Evolutionary conservation across 768 basidiomycete genomes (phyloP).

Genomic region (Chiua virens): DNA sequence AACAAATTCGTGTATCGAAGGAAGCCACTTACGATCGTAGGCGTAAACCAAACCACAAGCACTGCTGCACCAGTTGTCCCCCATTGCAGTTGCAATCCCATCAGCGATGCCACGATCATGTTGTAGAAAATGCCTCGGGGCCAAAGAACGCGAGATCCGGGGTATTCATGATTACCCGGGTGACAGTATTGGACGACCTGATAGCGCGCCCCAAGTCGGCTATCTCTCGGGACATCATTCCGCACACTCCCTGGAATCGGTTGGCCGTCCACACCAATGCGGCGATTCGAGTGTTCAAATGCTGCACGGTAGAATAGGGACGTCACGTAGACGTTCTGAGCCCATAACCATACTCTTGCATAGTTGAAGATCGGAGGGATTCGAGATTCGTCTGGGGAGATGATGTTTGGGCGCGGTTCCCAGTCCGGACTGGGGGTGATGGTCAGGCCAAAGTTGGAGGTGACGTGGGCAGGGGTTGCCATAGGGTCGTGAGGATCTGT

Average conservation of each 20-base stretch:
- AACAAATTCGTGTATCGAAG: too few species aligned
- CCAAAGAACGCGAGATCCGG: conserved; percentile 7
- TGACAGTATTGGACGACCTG: conserved; percentile 25
- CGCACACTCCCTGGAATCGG: neutral
- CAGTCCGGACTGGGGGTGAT: conserved; percentile 9
- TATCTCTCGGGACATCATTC: conserved; percentile 6
- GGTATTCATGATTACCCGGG: neutral
- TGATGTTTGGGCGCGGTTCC: neutral
- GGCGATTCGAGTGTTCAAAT: conserved; percentile 1
- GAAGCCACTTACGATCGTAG: conserved; percentile 24
- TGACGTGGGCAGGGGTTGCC: neutral
- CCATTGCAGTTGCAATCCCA: conserved; percentile 34
- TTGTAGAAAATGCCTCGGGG: conserved; percentile 22
- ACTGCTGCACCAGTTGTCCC: conserved; percentile 30
- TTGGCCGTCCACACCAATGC: conserved; percentile 2
- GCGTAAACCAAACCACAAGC: conserved; percentile 29
- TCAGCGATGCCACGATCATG: conserved; percentile 29
- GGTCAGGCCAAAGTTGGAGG: conserved; percentile 13
- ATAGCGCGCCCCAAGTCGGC: conserved; percentile 16
- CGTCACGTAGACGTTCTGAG: conserved; percentile 12
- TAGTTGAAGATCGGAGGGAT: conserved; percentile 29
- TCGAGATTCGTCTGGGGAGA: conserved; percentile 24
- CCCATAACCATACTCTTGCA: conserved; percentile 22
- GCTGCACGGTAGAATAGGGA: conserved; percentile 21
- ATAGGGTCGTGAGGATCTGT: neutral